phyloP scores from a whole-genome alignment of 2,329 filamentous ascomycete genomes.

The Cladosporium sp. region DNA sequence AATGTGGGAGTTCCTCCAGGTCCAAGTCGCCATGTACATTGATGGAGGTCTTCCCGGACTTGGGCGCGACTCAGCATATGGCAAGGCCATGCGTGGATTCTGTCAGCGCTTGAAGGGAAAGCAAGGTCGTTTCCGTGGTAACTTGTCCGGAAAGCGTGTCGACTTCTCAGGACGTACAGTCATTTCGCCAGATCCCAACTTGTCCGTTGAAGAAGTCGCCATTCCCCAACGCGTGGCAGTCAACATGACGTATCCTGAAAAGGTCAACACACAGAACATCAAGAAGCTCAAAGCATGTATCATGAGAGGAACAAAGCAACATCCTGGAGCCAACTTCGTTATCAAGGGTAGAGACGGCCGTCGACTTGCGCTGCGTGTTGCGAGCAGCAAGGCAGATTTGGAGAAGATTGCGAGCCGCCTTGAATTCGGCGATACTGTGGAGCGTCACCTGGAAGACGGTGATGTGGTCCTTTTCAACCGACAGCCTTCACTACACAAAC shows the following conservation, averaged over 20 bases:
- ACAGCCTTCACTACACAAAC: slow-evolving; percentile 94
- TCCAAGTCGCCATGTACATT: slow-evolving; percentile 96
- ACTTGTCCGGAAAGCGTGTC: slow-evolving; percentile 95
- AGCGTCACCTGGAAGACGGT: slow-evolving; percentile 89
- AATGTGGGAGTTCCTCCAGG: slow-evolving; percentile 94
- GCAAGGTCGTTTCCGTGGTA: slow-evolving; percentile 93
- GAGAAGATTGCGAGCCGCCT: slow-evolving; percentile 70
- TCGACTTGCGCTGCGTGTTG: slow-evolving; percentile 65
- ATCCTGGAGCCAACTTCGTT: slow-evolving; percentile 84
- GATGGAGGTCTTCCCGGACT: slow-evolving; percentile 94
- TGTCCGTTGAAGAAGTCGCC: slow-evolving; percentile 89
- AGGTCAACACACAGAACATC: slow-evolving; percentile 79
- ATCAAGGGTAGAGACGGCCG: slow-evolving; percentile 67
- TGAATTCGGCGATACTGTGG: slow-evolving; percentile 79
- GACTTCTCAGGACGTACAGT: slow-evolving; percentile 97
- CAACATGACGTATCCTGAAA: slow-evolving; percentile 92
- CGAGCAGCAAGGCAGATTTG: slow-evolving; percentile 48
- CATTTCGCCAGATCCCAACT: slow-evolving; percentile 93
- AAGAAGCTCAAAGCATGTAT: slow-evolving; percentile 73
- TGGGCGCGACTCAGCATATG: slow-evolving; percentile 73
- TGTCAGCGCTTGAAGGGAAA: slow-evolving; percentile 96
- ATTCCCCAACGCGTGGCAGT: slow-evolving; percentile 89
- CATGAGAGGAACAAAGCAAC: slow-evolving; percentile 68
- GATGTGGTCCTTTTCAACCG: slow-evolving; percentile 98
- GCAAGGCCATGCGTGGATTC: slow-evolving; percentile 87